Evolutionary conservation across 148 eudicot genomes (phyloP).

Genomic region (Rhododendron ovatum): DNA sequence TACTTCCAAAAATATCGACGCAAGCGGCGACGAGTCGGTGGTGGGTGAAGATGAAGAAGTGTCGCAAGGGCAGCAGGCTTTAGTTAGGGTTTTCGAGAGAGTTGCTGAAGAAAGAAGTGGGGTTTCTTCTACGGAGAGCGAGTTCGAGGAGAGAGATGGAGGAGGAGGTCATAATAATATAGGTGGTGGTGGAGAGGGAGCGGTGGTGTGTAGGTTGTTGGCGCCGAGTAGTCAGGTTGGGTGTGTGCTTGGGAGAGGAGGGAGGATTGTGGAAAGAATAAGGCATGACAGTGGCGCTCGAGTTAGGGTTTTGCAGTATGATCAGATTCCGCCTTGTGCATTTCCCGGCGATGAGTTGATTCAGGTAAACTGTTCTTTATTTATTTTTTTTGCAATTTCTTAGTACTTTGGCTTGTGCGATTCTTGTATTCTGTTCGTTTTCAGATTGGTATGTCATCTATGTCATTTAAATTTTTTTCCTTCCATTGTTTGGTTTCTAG

Average conservation of each 20-base stretch:
- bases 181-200: conserved; percentile 12
- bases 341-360: conserved; percentile 42
- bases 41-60: background rate
- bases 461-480: too few relatives aligned
- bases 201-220: conserved; percentile 37
- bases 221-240: conserved; percentile 35
- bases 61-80: conserved; percentile 36
- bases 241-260: conserved; percentile 39
- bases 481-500: too few relatives aligned
- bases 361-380: conserved; percentile 24
- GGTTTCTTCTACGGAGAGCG: conserved; percentile 6
- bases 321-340: conserved; percentile 40
- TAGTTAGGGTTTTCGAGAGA: conserved; percentile 46
- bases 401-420: background rate
- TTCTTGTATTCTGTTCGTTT: background rate
- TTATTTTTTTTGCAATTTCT: background rate
- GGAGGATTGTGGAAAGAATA: conserved; percentile 43
- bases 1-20: background rate
- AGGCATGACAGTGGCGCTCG: conserved; percentile 41
- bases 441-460: background rate
- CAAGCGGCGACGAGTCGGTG: background rate
- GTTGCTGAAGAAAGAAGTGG: conserved; percentile 35
- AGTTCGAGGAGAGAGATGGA: background rate
- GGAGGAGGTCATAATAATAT: background rate
- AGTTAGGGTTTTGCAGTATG: conserved; percentile 38